Evolutionary conservation across 2,329 filamentous ascomycete genomes (phyloP).

Genomic region (Aureobasidium leucospermi): DNA sequence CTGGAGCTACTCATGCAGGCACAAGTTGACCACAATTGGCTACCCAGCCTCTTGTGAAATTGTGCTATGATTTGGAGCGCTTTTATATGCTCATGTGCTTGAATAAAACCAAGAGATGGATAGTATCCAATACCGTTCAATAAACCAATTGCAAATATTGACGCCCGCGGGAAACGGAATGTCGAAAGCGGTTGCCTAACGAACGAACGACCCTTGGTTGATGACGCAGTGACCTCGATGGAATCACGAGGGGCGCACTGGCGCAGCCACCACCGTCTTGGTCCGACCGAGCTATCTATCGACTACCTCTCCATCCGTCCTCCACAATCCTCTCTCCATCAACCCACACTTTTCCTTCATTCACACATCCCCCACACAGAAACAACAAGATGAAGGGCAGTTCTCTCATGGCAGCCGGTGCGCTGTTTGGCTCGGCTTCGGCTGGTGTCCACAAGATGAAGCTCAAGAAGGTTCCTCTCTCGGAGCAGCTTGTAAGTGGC

Average conservation of each 20-base stretch:
- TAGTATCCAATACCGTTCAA: conserved; percentile 1
- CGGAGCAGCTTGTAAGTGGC: conserved; percentile 77
- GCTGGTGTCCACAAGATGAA: conserved; percentile 93
- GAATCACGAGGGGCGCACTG: not conserved
- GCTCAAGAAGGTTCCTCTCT: conserved; percentile 90
- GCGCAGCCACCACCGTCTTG: conserved; percentile 6
- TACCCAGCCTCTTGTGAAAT: not conserved
- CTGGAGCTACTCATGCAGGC: conserved; percentile 5
- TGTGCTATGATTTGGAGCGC: not conserved
- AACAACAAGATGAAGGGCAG: conserved; percentile 68
- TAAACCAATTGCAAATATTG: conserved; percentile 9
- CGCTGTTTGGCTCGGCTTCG: conserved; percentile 74
- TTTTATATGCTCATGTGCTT: not conserved
- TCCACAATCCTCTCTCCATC: conserved; percentile 9
- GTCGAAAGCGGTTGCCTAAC: not conserved
- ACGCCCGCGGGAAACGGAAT: not conserved
- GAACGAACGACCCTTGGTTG: not conserved
- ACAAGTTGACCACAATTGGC: not conserved
- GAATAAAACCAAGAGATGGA: not conserved
- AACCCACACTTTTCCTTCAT: not conserved
- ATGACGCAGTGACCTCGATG: not conserved
- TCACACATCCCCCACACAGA: not conserved
- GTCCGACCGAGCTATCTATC: conserved; percentile 6
- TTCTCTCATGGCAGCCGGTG: conserved; percentile 68
- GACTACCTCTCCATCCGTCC: conserved; percentile 6